Evolutionary conservation across 2,329 filamentous ascomycete species (phyloP).

Genomic region (Fusarium multiceps): DNA sequence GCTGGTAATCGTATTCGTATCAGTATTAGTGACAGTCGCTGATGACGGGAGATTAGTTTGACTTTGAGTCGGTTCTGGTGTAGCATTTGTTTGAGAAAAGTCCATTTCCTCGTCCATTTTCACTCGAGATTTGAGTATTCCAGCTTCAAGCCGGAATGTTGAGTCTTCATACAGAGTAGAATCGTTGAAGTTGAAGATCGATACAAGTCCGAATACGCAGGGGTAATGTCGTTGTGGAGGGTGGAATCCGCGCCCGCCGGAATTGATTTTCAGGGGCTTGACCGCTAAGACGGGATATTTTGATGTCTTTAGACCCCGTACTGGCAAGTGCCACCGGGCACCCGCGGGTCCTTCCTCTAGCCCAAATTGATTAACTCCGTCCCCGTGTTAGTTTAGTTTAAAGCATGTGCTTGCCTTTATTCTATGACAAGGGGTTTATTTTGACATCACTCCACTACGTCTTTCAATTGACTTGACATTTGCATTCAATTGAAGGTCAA

Average conservation of each 20-base stretch:
- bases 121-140: background rate
- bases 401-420: slow-evolving; percentile 29
- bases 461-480: slow-evolving; percentile 13
- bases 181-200: background rate
- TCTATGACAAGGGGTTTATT: slow-evolving; percentile 1
- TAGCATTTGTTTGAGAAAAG: slow-evolving; percentile 16
- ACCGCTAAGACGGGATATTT: slow-evolving; percentile 35
- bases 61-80: slow-evolving; percentile 10
- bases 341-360: slow-evolving; percentile 17
- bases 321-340: slow-evolving; percentile 28
- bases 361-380: slow-evolving; percentile 14
- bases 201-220: slow-evolving; percentile 24
- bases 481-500: background rate
- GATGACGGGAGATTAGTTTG: slow-evolving; percentile 4
- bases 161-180: background rate
- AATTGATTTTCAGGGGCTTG: slow-evolving; percentile 32
- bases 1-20: slow-evolving; percentile 42
- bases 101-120: slow-evolving; percentile 9
- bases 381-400: slow-evolving; percentile 20
- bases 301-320: background rate
- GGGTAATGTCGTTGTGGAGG: slow-evolving; percentile 4
- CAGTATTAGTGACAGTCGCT: slow-evolving; percentile 2
- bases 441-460: slow-evolving; percentile 25
- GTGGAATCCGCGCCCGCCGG: background rate
- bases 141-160: background rate